Percentiles rank a stretch among this genome's conserved stretches.
phyloP scores from a whole-genome alignment of 192 early-diverging fungal species.

The Backusella westeae region DNA sequence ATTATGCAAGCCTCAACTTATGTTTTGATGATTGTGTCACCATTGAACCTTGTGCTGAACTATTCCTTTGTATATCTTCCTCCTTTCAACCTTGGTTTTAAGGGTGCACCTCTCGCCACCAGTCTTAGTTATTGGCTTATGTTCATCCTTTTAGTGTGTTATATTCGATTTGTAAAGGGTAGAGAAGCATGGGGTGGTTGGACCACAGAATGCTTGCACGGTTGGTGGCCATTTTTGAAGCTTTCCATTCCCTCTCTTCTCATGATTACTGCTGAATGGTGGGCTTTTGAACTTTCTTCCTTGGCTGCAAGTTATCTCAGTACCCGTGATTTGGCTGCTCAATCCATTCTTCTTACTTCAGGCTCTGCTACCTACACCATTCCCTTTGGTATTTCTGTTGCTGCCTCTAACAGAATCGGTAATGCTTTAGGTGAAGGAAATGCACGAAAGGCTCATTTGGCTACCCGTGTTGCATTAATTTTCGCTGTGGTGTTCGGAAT shows the following conservation, averaged over 20 bases:
- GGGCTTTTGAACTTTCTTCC: conserved; percentile 72
- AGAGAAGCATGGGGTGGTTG: conserved; percentile 86
- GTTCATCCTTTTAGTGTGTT: conserved; percentile 60
- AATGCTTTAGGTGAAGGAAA: conserved; percentile 65
- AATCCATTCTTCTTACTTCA: conserved; percentile 78
- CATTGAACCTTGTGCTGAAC: conserved; percentile 73
- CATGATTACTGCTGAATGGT: conserved; percentile 80
- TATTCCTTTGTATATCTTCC: conserved; percentile 80
- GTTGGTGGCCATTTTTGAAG: conserved; percentile 56
- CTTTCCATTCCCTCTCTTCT: conserved; percentile 79
- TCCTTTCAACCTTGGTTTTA: conserved; percentile 65
- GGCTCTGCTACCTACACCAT: conserved; percentile 69
- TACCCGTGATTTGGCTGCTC: conserved; percentile 72
- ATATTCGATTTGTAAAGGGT: conserved; percentile 63
- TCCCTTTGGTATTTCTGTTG: conserved; percentile 80
- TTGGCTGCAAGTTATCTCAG: conserved; percentile 77
- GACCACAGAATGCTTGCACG: conserved; percentile 65
- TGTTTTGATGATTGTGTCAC: conserved; percentile 67
- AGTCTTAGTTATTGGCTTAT: conserved; percentile 76
- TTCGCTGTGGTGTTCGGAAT: conserved; percentile 50
- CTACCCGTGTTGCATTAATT: conserved; percentile 49
- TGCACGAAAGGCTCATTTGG: conserved; percentile 45
- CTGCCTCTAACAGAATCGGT: conserved; percentile 78
- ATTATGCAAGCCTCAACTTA: conserved; percentile 84
- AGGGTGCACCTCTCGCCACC: conserved; percentile 84